Base-by-base conservation (phyloP, 768 basidiomycete genomes). In the Suillus sp. region DNA sequence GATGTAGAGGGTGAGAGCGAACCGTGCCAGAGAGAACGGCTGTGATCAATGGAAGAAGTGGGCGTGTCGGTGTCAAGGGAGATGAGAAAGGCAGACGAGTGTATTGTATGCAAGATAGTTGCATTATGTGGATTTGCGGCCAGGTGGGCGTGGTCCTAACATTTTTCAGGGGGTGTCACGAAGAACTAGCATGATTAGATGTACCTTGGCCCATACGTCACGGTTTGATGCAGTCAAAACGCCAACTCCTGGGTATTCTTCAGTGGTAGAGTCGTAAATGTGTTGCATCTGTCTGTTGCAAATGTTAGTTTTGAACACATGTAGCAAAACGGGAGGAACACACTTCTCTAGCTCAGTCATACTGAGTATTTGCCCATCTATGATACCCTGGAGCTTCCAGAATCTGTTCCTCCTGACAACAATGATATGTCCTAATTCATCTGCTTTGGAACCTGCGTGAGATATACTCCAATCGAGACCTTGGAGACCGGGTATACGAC, bases 121-220 rank as follows among this genome's bases (percentile, higher is more conserved):
- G 83, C 79, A 70, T 97, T 97, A 47, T 78, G 77, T 0, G 86
- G 73, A 54, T 86, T 82, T 5, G 85, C 78, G 1, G 84, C 78
- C 43, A 98, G 77, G 61, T 82, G 78, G 38, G 78, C 78, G 73
- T 86, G 92, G 72, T 89, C 91, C 89, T 91, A 63, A 20, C 53
- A 59, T 27, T 63, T 20, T 45, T 37, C 51, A 63, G 35, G 20
- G 2, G 40, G 9, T 27, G 38, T 45, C 8, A 25, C 38, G 30
- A 60, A 25, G 37, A 45, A 55, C 25, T 57, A 30, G 20, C 9
- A 32, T 61, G 25, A 30, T 30, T 22, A 27, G 30, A 65, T 74
- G 37, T 56, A 92, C 93, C 81, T 92, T 90, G 6, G 94, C 90
- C 96, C 96, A 98, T 34, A 86, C 71, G 78, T 96, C 94, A 61